Base-by-base conservation (phyloP, 371 early-diverging fungal genomes). In the Syncephalastrum monosporum region DNA sequence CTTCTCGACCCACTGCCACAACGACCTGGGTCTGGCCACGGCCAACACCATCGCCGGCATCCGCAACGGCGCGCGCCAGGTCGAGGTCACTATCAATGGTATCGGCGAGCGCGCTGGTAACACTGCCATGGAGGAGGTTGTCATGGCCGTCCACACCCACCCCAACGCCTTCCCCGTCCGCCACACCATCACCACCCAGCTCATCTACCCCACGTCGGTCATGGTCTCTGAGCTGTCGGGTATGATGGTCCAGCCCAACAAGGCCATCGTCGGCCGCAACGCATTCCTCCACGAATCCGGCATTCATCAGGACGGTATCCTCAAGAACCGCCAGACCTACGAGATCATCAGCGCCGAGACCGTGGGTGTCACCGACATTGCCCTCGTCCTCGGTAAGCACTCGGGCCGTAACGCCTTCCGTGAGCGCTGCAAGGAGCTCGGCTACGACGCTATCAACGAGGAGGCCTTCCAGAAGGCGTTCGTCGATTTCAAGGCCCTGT, bases 31-130 rank as follows among this genome's bases (percentile, higher is more conserved):
- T 43, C 82, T 97, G 38, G 96, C 98, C 33, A 96, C 98, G 0
- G 96, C 98, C 41, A 97, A 97, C 69, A 93, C 96, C 0, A 77
- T 97, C 17, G 86, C 95, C 41, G 98, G 95, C 56, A 80, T 97
- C 42, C 60, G 59, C 43, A 91, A 90, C 65, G 98, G 98, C 47
- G 96, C 95, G 12, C 85, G 96, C 12, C 98, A 97, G 67, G 95
- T 96, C 5, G 98, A 97, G 67, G 96, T 96, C 16, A 94, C 98
- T 0, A 91, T 97, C 69, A 96, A 96, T 80, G 96, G 97, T 38
- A 97, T 97, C 62, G 97, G 97, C 57, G 97, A 97, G 76, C 92
- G 97, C 59, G 97, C 96, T n/a, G 95, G 97, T 56, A 97, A 97
- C 76, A 96, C 98, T 3, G 82, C 96, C 13, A 79, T 96, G 72